These are phyloP conservation scores for Curvularia sp. DNA, from an alignment of 2,329 filamentous ascomycete genomes.

Conservation along the genomic window DNA sequence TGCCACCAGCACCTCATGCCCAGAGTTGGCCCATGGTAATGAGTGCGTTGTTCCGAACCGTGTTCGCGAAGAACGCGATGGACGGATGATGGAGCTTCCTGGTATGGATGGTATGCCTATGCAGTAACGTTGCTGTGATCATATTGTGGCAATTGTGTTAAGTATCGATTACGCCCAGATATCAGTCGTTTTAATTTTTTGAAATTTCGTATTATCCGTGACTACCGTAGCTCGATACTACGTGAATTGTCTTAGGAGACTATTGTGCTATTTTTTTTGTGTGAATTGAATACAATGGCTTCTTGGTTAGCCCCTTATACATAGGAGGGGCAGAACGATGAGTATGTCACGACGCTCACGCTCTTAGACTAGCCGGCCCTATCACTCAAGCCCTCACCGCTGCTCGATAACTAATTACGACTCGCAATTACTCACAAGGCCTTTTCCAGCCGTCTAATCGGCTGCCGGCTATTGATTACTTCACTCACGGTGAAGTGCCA, in stretches of 20 bases:
- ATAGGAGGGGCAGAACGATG: background rate
- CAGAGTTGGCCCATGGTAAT: no score
- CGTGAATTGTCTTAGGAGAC: background rate
- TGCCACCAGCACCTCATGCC: background rate
- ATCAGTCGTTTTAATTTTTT: background rate
- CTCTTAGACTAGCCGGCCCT: background rate
- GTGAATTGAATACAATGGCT: background rate
- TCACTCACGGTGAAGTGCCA: background rate
- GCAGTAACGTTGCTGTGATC: background rate
- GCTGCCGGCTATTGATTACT: background rate
- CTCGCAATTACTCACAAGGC: background rate
- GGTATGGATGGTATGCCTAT: conserved; percentile 28
- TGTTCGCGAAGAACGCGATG: conserved; percentile 37
- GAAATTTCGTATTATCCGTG: background rate
- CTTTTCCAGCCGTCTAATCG: background rate
- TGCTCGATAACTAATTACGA: background rate
- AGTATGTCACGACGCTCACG: background rate
- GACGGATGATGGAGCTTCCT: conserved; percentile 31
- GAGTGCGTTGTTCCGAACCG: conserved; percentile 33
- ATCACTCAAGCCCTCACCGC: background rate
- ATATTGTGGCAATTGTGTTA: background rate
- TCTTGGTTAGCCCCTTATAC: background rate
- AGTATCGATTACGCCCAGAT: background rate
- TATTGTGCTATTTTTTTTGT: background rate
- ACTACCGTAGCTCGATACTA: background rate